Base-by-base conservation (phyloP, 768 basidiomycete species). In the Tricholomella constricta region DNA sequence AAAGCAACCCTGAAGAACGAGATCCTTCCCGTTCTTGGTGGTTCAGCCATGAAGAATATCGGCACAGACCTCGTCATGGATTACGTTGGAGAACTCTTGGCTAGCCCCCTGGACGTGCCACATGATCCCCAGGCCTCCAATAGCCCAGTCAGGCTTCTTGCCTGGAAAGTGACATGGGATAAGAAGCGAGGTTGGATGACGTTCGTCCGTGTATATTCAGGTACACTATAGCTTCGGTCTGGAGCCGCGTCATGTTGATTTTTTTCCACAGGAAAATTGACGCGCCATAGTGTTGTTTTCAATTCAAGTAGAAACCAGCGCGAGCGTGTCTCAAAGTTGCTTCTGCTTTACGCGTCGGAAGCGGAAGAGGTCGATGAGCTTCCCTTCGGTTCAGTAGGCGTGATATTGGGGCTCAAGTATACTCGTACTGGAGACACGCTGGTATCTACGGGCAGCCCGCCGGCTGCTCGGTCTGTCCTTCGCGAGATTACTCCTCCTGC, bases 131-230 rank as follows among this genome's bases (percentile, higher is more conserved):
- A 81, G 57, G 64, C 63, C 15, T 59, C 68, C 20, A 80, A 80
- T 48, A 64, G 78, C 0, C 82, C 84, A 1, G 62, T 89, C 20
- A 83, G 80, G 31, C 67, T 86, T 57, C 74, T 94, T 23, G 92
- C 89, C 2, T 94, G 93, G 92, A 94, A 94, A 65, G 92, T 94
- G 19, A 78, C 75, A 26, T 93, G 91, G 91, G 91, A 94, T 62
- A 84, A 84, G 52, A 81, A 79, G 60, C 69, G 72, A 51, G 92
- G 92, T 20, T 94, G 92, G 92, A 92, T 94, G 91, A 94, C 92
- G 2, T 94, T 92, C 65, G 86, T 94, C 34, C 78, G 92, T 22
- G 82, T 94, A 17, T 94, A 94, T 68, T 92, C 91, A 48, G 92
- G 91, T 90, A 65, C 55, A 75, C 67, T 3, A 14, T 35, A 59